Base-by-base conservation (phyloP, 2,329 filamentous ascomycete species). In the Colletotrichum euphorbiae region DNA sequence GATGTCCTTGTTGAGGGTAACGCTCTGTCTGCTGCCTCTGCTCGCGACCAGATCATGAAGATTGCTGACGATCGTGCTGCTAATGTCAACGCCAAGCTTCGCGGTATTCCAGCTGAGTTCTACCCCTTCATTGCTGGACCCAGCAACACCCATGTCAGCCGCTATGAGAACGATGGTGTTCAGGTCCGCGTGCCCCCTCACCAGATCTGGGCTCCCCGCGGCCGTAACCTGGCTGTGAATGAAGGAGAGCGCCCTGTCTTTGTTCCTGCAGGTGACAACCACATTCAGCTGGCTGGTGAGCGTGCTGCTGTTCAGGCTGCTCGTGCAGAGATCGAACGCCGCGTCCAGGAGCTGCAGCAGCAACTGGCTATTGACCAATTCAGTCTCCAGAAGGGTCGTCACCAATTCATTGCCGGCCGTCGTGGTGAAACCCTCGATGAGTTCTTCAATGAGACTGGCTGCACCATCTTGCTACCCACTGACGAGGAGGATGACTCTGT, bases 321-420 rank as follows among this genome's bases (percentile, higher is more conserved):
- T 28, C 91, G 91, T 67, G 89, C 91, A 48, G 90, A 93, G 74
- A 91, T 98, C 72, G 94, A 98, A 79, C 89, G 89, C 55, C 88
- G 91, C 67, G 93, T 90, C 6, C 88, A 91, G 69, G 87, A 95
- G 75, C 87, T 99, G 21, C 89, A 91, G 72, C 88, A 89, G 67
- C 89, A 93, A 76, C 84, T 98, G 56, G 88, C 91, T 46, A 83
- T 96, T 55, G 89, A 96, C 73, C 91, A 97, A 78, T 83, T 94
- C 46, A 88, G 91, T 6, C 93, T 98, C 73, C 92, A 95, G 78
- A 91, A 91, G 70, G 93, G 93, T 55, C 90, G 93, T 58, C 96
- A 98, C 78, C 94, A 97, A 78, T 98, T 98, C 83, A 96, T 99
- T 75, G 90, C 97, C 71, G 95, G 95, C 58, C 90, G 95, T 70